These are phyloP conservation scores for Lepraria neglecta DNA, from an alignment of 495 filamentous ascomycete species.

Conservation along the genomic window DNA sequence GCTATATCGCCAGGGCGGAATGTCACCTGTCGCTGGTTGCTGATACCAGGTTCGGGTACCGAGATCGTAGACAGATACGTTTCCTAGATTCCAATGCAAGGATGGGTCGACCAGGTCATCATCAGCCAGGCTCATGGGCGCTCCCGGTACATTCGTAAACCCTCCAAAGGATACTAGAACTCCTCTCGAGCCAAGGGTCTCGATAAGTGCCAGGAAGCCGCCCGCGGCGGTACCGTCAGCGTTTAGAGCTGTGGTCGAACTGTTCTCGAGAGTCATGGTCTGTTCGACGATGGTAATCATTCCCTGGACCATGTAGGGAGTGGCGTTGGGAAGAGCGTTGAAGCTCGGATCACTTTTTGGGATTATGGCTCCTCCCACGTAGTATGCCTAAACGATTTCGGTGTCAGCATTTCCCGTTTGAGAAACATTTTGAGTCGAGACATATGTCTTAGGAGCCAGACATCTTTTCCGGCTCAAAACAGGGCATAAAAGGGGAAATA, in stretches of 20 bases:
- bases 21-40: conserved; percentile 18
- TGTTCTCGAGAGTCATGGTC: conserved; percentile 7
- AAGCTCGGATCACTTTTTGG: conserved; percentile 19
- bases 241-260: conserved; percentile 18
- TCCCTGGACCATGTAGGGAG: conserved; percentile 20
- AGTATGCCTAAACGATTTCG: background rate
- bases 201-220: conserved; percentile 18
- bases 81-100: conserved; percentile 13
- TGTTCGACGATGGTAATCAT: conserved; percentile 19
- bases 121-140: background rate
- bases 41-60: conserved; percentile 18
- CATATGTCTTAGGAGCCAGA: too few relatives aligned
- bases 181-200: conserved; percentile 16
- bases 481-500: too few relatives aligned
- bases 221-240: conserved; percentile 15
- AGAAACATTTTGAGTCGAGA: too few relatives aligned
- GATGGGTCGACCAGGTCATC: conserved; percentile 6
- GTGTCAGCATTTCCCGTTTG: too few relatives aligned
- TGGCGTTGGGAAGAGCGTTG: background rate
- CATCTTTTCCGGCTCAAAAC: too few relatives aligned
- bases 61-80: conserved; percentile 22
- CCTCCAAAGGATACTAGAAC: conserved; percentile 21
- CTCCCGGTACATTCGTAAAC: conserved; percentile 12
- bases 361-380: conserved; percentile 14
- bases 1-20: conserved; percentile 20